These are phyloP conservation scores for Axilococcus clingmanii DNA, from an alignment of 139 green algal genomes.

Conservation along the genomic window DNA sequence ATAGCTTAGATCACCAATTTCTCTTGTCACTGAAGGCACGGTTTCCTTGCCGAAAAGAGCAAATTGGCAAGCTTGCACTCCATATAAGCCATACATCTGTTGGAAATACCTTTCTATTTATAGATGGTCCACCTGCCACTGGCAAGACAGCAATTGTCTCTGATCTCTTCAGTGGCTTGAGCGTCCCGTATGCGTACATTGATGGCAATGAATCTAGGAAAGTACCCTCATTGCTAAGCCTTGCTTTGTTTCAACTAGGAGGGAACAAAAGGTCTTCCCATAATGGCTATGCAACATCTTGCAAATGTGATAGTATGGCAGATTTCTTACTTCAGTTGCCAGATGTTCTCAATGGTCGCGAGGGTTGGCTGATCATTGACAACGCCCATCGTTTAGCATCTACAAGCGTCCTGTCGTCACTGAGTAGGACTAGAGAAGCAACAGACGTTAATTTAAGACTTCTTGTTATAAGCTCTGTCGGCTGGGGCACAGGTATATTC, in stretches of 20 bases:
- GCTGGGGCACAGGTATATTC: conserved; percentile 20
- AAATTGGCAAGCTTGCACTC: conserved; percentile 5
- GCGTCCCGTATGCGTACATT: conserved; percentile 19
- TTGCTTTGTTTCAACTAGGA: background rate
- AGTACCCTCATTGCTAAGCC: conserved; percentile 1
- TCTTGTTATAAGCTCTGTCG: conserved; percentile 17
- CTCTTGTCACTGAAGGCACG: background rate
- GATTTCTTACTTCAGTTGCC: conserved; percentile 25
- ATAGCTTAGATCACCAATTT: no score
- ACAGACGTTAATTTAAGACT: conserved; percentile 10
- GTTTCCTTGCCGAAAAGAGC: background rate
- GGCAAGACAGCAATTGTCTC: conserved; percentile 38
- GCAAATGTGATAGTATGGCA: conserved; percentile 17
- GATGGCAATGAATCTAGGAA: conserved; percentile 18
- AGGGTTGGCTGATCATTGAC: conserved; percentile 25
- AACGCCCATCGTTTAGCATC: conserved; percentile 23
- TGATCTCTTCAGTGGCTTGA: conserved; percentile 15
- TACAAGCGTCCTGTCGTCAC: conserved; percentile 12
- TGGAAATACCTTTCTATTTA: conserved; percentile 46
- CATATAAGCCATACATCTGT: background rate
- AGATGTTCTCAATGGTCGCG: background rate
- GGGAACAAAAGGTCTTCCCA: conserved; percentile 17
- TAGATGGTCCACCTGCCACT: conserved; percentile 21
- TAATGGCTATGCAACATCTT: conserved; percentile 9
- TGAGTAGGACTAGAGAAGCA: conserved; percentile 12